Percentiles rank a stretch among this genome's conserved stretches.
These are phyloP conservation scores for Yarrowia hollandica DNA, from an alignment of 805 yeast genomes.

Conservation along the genomic window DNA sequence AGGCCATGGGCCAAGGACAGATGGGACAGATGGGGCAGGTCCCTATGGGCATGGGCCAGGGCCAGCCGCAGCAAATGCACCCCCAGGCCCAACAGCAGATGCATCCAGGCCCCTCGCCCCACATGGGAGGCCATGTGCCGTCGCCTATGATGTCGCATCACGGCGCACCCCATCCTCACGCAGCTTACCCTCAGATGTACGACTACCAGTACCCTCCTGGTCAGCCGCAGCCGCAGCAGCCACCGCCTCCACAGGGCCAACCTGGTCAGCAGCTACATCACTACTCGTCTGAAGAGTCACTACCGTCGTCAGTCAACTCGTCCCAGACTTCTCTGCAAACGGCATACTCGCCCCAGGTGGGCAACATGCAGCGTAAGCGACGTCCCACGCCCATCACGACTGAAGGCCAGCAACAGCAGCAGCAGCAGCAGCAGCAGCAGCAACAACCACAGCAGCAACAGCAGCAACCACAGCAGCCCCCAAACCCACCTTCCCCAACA, in stretches of 20 bases:
- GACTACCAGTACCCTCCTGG: conserved; percentile 24
- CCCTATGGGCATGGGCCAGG: neutral
- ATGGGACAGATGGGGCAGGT: conserved; percentile 1
- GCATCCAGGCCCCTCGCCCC: neutral
- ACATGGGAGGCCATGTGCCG: conserved; percentile 1
- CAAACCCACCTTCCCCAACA: conserved; percentile 13
- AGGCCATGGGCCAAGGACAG: conserved; percentile 2
- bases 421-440: conserved; percentile 29
- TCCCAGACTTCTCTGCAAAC: conserved; percentile 24
- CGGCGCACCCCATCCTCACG: conserved; percentile 8
- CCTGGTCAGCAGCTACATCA: conserved; percentile 30
- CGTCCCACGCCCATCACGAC: conserved; percentile 31
- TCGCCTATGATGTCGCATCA: conserved; percentile 24
- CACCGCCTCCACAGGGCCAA: neutral
- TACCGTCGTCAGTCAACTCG: conserved; percentile 27
- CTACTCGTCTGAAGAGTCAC: conserved; percentile 17
- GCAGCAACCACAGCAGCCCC: conserved; percentile 25
- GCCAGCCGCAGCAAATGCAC: neutral
- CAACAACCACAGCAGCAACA: conserved; percentile 23
- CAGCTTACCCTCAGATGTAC: conserved; percentile 26
- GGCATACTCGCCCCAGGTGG: conserved; percentile 23
- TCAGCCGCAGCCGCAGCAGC: conserved; percentile 23
- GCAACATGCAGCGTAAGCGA: conserved; percentile 30
- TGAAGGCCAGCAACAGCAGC: conserved; percentile 22
- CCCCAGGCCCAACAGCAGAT: neutral